phyloP scores from a whole-genome alignment of 208 protist species.

The Zelonia costaricensis region DNA sequence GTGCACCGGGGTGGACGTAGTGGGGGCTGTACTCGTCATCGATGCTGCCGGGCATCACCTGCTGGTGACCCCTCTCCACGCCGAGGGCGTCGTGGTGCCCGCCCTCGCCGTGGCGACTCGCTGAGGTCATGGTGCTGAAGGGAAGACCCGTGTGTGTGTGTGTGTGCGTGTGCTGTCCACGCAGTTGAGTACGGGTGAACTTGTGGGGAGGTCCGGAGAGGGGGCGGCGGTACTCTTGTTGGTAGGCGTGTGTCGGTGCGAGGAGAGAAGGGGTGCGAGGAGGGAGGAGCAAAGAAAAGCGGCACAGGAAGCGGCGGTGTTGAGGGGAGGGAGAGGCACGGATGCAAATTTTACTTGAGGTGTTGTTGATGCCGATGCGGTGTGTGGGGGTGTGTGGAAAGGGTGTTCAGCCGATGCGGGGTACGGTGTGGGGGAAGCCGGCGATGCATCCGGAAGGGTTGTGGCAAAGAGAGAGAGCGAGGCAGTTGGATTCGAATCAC shows the following conservation, averaged over 20 bases:
- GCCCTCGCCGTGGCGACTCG: neutral
- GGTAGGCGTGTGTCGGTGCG: neutral
- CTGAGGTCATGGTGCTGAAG: neutral
- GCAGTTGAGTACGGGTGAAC: neutral
- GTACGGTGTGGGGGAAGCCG: no score
- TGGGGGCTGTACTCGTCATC: constrained; percentile 20
- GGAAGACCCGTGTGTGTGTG: neutral
- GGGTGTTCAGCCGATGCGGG: no score
- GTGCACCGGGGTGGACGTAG: constrained; percentile 45
- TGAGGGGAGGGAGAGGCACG: neutral
- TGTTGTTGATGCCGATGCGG: neutral
- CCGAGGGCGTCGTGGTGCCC: neutral
- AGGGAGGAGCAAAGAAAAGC: neutral
- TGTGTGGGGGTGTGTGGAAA: neutral
- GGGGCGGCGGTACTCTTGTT: neutral
- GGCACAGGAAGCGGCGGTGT: neutral
- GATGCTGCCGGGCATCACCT: neutral
- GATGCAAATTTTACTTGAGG: no score
- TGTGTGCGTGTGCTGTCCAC: neutral
- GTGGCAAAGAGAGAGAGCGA: no score
- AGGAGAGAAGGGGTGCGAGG: neutral
- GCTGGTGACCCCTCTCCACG: no score
- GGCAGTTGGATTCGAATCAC: no score
- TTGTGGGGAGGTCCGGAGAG: neutral
- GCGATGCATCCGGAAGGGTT: no score